Base-by-base conservation (phyloP, 1,284 basidiomycete species). In the Sporisorium scitamineum region DNA sequence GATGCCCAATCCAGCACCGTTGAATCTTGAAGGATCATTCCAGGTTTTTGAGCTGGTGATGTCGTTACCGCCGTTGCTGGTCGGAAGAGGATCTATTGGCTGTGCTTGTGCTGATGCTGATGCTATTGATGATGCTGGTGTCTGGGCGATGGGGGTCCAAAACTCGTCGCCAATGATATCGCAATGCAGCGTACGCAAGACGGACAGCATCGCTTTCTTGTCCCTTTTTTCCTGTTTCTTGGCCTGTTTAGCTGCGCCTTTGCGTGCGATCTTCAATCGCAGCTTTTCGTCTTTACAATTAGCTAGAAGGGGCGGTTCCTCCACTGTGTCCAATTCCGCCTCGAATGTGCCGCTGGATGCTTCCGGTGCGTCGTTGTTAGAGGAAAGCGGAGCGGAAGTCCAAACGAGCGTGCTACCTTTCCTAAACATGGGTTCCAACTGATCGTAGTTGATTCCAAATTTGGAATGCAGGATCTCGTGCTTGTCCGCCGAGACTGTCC, bases 391-490 rank as follows among this genome's bases (percentile, higher is more conserved):
- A 22, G 20, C 27, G 16, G 53, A 18, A 0, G 70, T 88, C 80
- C 94, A 91, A 29, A 95, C 89, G 8, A 97, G 86, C 1, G 94
- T 89, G 69, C 92, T 95, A 9, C 96, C 96, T 83, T 96, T 97
- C 53, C 93, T 88, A 82, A 90, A 97, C 72, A 92, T 89, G 3
- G 89, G 88, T 4, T 91, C 89, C 1, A 95, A 84, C 14, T 88
- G 87, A 77, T 94, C 95, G 83, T 99, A 99, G 84, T 98, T 99
- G 80, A 96, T 91, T 0, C 89, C 88, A 80, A 95, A 98, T 8
- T 88, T 88, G 7, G 89, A 88, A 86, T 92, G 96, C 1, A 99
- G 87, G 5, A 97, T 92, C 86, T 98, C 95, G 79, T 98, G 90
- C 87, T 98, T 99, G 69, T 93, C 90, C 60, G 91, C 90, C 1